Conservation (phyloP, 495 filamentous ascomycete species). For the Penicillium argentinense region DNA sequence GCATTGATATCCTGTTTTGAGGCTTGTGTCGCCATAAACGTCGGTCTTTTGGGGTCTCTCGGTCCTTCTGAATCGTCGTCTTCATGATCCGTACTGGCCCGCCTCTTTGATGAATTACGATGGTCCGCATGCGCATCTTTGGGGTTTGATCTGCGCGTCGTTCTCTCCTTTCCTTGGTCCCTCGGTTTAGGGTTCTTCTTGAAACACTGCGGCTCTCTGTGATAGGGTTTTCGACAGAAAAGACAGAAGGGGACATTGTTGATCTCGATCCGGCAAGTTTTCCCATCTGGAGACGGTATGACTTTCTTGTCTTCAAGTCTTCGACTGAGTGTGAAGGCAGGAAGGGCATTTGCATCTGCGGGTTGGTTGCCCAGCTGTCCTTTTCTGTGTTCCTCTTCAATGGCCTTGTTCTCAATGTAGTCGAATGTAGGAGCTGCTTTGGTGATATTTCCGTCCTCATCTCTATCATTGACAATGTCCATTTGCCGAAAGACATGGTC, state of each 20-base stretch:
- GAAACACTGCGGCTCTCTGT: conserved; percentile 8
- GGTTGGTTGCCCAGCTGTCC: conserved; percentile 13
- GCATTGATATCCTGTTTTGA: conserved; percentile 8
- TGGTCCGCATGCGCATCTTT: conserved; percentile 2
- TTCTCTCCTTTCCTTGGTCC: background rate
- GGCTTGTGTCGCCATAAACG: conserved; percentile 11
- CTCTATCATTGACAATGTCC: conserved; percentile 15
- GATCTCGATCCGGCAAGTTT: conserved; percentile 14
- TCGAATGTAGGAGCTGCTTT: conserved; percentile 14
- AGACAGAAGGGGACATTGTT: conserved; percentile 10
- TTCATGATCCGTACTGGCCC: conserved; percentile 13
- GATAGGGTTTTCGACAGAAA: conserved; percentile 16
- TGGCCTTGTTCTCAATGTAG: conserved; percentile 19
- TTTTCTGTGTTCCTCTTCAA: conserved; percentile 17
- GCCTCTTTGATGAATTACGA: conserved; percentile 9
- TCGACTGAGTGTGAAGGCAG: conserved; percentile 7
- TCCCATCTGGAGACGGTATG: conserved; percentile 9
- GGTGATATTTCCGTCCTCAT: conserved; percentile 10
- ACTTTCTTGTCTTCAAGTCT: conserved; percentile 6
- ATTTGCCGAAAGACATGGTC: conserved; percentile 15
- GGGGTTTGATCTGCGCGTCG: conserved; percentile 2
- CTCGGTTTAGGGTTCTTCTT: conserved; percentile 12
- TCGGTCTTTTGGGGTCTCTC: conserved; percentile 11
- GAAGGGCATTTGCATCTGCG: conserved; percentile 8
- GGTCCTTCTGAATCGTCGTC: conserved; percentile 4